phyloP scores from a whole-genome alignment of 441 rosid genomes.

The Iberis amara region DNA sequence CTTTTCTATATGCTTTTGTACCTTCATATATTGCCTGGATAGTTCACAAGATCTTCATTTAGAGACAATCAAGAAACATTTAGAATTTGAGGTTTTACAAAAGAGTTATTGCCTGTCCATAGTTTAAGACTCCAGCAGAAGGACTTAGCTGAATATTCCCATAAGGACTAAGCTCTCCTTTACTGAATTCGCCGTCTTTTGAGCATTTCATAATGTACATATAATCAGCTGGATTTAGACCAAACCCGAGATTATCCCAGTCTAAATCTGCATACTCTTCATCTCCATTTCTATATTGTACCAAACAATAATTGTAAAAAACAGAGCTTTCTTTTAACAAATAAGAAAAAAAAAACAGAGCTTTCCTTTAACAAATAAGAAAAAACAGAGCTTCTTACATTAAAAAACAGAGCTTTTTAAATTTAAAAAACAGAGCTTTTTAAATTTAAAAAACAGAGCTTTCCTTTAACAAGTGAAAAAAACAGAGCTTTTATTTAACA shows the following conservation, averaged over 20 bases:
- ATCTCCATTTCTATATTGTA: constrained; percentile 26
- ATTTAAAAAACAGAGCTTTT: neutral
- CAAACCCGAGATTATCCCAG: constrained; percentile 87
- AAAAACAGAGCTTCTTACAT: too few relatives aligned
- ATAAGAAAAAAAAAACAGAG: too few relatives aligned
- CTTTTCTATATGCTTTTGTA: constrained; percentile 62
- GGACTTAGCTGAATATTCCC: constrained; percentile 42
- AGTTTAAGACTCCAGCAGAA: constrained; percentile 73
- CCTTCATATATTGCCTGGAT: constrained; percentile 75
- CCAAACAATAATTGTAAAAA: neutral
- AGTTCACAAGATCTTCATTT: neutral
- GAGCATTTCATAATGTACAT: constrained; percentile 65
- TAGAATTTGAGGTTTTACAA: neutral
- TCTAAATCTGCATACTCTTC: constrained; percentile 68
- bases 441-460: too few relatives aligned
- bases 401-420: too few relatives aligned
- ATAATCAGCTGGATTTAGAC: constrained; percentile 58
- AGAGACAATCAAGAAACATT: neutral
- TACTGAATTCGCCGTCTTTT: constrained; percentile 38
- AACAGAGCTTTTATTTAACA: too few relatives aligned
- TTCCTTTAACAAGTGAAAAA: too few relatives aligned
- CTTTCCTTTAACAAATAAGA: too few relatives aligned
- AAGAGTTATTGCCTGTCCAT: constrained; percentile 62
- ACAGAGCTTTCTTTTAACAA: too few relatives aligned
- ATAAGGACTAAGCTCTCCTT: constrained; percentile 36